Conservation (phyloP, 352 stramenopile genomes). For the Aphanomyces astaci region DNA sequence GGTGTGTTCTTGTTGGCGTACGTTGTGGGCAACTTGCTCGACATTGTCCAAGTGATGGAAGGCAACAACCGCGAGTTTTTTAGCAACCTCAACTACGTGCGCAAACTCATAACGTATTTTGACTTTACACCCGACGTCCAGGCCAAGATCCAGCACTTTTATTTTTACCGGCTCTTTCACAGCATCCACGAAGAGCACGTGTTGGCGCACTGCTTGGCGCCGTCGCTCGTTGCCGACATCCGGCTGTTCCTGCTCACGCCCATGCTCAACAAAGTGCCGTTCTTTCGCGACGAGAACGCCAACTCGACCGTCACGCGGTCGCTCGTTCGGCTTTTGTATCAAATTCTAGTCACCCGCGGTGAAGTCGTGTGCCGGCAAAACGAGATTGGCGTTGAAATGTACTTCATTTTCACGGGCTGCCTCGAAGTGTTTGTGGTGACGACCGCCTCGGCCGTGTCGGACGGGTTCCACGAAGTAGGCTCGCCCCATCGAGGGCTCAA, state of each 20-base stretch:
- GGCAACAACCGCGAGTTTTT: conserved; percentile 52
- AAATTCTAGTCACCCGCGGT: conserved; percentile 49
- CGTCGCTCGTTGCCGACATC: conserved; percentile 62
- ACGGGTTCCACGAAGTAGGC: not conserved
- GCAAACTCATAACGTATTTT: conserved; percentile 51
- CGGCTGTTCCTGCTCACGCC: conserved; percentile 54
- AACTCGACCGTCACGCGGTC: conserved; percentile 46
- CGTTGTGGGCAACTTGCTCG: conserved; percentile 49
- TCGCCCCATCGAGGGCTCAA: conserved; percentile 28
- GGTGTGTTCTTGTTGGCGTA: conserved; percentile 48
- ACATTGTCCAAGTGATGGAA: conserved; percentile 52
- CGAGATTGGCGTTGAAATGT: conserved; percentile 65
- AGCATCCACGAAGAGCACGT: conserved; percentile 65
- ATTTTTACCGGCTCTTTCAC: conserved; percentile 51
- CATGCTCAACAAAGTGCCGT: conserved; percentile 64
- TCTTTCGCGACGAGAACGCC: conserved; percentile 51
- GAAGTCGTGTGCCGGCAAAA: conserved; percentile 59
- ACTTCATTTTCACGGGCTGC: conserved; percentile 62
- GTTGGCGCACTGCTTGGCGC: conserved; percentile 48
- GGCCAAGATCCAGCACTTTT: conserved; percentile 39
- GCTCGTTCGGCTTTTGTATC: conserved; percentile 58
- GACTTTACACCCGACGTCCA: conserved; percentile 50
- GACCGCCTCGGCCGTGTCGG: conserved; percentile 23
- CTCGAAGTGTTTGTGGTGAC: conserved; percentile 41
- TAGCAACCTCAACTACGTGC: conserved; percentile 41